These are phyloP conservation scores for Phylloporus arenicola DNA, from an alignment of 768 basidiomycete species.

Conservation along the genomic window DNA sequence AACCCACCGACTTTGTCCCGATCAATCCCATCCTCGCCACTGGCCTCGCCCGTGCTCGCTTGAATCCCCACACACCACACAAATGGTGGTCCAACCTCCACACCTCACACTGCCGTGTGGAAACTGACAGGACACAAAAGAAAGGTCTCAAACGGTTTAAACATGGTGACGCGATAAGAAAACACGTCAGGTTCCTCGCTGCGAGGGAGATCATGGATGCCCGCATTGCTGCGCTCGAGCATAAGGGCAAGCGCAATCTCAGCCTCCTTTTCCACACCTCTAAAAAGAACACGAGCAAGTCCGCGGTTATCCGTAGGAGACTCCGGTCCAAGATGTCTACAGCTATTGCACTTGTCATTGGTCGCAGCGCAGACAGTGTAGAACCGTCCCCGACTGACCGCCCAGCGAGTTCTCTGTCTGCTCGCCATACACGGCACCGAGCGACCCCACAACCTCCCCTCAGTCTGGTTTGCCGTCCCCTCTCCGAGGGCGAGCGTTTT, in stretches of 20 bases:
- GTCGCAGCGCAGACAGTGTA: slow-evolving; percentile 10
- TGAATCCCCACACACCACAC: neutral
- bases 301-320: slow-evolving; percentile 15
- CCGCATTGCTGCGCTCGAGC: slow-evolving; percentile 3
- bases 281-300: slow-evolving; percentile 25
- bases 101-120: neutral
- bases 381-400: neutral
- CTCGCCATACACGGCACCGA: neutral
- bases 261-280: slow-evolving; percentile 16
- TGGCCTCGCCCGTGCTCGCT: slow-evolving; percentile 3
- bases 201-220: slow-evolving; percentile 6
- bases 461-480: neutral
- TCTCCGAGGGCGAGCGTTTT: neutral
- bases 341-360: slow-evolving; percentile 17
- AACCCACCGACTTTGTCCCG: slow-evolving; percentile 13
- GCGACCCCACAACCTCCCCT: slow-evolving; percentile 4
- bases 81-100: slow-evolving; percentile 2
- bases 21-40: slow-evolving; percentile 19
- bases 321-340: slow-evolving; percentile 20
- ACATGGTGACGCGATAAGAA: neutral
- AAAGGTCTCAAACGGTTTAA: neutral
- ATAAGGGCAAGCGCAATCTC: slow-evolving; percentile 9
- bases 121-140: neutral
- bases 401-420: neutral
- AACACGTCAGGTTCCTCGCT: neutral